phyloP scores from a whole-genome alignment of 768 basidiomycete species.

The Suillus americanus region DNA sequence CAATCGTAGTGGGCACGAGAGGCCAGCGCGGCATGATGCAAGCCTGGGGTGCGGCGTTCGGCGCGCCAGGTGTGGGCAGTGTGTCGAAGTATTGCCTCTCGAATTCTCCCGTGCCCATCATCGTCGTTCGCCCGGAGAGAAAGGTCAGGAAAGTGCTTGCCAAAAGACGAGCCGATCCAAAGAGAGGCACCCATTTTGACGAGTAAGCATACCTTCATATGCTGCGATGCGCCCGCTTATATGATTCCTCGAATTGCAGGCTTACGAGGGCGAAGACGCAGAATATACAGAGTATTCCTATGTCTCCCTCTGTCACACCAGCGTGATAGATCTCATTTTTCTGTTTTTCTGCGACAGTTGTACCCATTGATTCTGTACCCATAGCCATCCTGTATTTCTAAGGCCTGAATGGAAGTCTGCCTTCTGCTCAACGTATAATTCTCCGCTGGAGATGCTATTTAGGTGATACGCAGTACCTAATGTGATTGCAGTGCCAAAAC shows the following conservation, averaged over 20 bases:
- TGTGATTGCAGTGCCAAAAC: background rate
- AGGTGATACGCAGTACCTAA: background rate
- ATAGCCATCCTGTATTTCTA: background rate
- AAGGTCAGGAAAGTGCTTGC: conserved; percentile 83
- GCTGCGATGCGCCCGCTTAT: background rate
- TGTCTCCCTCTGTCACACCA: conserved; percentile 14
- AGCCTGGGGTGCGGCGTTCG: conserved; percentile 50
- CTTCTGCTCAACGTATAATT: background rate
- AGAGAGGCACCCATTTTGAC: conserved; percentile 83
- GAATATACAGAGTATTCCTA: conserved; percentile 14
- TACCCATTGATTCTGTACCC: background rate
- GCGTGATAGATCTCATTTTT: conserved; percentile 10
- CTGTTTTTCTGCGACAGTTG: background rate
- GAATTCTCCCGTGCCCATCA: conserved; percentile 93
- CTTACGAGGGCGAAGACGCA: conserved; percentile 13
- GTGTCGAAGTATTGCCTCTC: conserved; percentile 78
- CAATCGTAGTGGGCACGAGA: conserved; percentile 89
- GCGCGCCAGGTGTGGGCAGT: conserved; percentile 57
- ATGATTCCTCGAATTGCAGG: conserved; percentile 12
- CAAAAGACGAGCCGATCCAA: conserved; percentile 87
- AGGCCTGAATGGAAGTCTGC: background rate
- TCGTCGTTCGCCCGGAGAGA: conserved; percentile 89
- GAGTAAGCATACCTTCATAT: conserved; percentile 35
- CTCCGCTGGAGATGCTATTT: background rate
- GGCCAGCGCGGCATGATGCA: conserved; percentile 62